Evolutionary conservation across 192 early-diverging fungal species (phyloP).

Genomic region (Dissophora ornata): DNA sequence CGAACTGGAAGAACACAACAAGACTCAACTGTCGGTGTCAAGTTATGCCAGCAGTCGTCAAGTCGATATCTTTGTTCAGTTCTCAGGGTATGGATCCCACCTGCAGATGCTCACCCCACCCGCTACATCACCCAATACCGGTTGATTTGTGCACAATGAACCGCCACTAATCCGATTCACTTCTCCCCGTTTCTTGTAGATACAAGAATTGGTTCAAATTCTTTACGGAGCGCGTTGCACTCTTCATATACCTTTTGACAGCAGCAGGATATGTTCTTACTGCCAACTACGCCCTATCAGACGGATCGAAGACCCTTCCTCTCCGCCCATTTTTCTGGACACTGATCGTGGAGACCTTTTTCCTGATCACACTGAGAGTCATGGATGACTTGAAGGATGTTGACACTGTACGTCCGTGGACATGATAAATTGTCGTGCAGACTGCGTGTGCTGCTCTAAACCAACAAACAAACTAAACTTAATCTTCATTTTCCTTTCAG

Average conservation of each 20-base stretch:
- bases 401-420: slow-evolving; percentile 49
- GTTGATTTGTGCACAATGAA: too few relatives aligned
- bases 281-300: slow-evolving; percentile 37
- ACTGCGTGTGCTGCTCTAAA: too few relatives aligned
- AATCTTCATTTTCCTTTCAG: background rate
- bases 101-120: background rate
- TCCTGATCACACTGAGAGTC: slow-evolving; percentile 45
- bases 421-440: too few relatives aligned
- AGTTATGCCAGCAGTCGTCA: slow-evolving; percentile 30
- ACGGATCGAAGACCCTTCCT: slow-evolving; percentile 27
- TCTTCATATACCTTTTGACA: slow-evolving; percentile 44
- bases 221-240: slow-evolving; percentile 37
- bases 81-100: slow-evolving; percentile 25
- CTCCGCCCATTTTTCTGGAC: slow-evolving; percentile 42
- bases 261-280: slow-evolving; percentile 50
- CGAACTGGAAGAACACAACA: slow-evolving; percentile 27
- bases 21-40: slow-evolving; percentile 25
- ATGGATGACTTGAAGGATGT: slow-evolving; percentile 54
- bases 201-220: slow-evolving; percentile 51
- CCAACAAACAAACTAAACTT: too few relatives aligned
- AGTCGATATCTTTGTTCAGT: slow-evolving; percentile 51
- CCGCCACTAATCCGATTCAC: too few relatives aligned
- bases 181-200: too few relatives aligned
- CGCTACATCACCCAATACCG: too few relatives aligned
- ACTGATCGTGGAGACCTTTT: slow-evolving; percentile 37